Evolutionary conservation across 306 rosid species (phyloP).

Genomic region (Parietaria judaica): DNA sequence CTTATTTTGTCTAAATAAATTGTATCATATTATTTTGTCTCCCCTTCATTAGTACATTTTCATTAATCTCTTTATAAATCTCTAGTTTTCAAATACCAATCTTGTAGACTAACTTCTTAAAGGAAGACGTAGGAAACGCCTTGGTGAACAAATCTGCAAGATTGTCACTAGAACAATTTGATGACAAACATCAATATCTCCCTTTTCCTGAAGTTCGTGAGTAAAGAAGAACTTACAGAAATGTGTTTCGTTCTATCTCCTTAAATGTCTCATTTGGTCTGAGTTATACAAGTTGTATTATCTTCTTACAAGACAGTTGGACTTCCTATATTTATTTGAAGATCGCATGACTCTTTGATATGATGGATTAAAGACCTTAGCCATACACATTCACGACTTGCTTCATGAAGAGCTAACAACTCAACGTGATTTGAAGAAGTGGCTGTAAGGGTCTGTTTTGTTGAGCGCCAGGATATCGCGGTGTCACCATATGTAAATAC

Average conservation of each 20-base stretch:
- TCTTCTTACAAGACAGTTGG: neutral
- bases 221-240: neutral
- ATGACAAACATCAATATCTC: neutral
- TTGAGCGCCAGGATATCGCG: neutral
- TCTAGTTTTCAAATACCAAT: neutral
- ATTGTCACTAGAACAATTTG: neutral
- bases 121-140: neutral
- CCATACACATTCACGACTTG: neutral
- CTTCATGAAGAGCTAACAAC: neutral
- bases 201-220: neutral
- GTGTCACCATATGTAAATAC: neutral
- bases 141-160: neutral
- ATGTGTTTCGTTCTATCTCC: neutral
- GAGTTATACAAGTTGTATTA: neutral
- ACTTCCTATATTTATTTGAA: neutral
- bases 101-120: neutral
- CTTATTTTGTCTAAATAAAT: too few species aligned
- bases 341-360: neutral
- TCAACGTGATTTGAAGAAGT: neutral
- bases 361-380: neutral
- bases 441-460: neutral
- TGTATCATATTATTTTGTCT: too few species aligned
- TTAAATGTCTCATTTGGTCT: conserved; percentile 2
- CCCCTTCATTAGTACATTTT: too few species aligned
- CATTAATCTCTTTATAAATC: neutral